Evolutionary conservation across 257 asterid genomes (phyloP).

Genomic region (Galeopsis tetrahit): DNA sequence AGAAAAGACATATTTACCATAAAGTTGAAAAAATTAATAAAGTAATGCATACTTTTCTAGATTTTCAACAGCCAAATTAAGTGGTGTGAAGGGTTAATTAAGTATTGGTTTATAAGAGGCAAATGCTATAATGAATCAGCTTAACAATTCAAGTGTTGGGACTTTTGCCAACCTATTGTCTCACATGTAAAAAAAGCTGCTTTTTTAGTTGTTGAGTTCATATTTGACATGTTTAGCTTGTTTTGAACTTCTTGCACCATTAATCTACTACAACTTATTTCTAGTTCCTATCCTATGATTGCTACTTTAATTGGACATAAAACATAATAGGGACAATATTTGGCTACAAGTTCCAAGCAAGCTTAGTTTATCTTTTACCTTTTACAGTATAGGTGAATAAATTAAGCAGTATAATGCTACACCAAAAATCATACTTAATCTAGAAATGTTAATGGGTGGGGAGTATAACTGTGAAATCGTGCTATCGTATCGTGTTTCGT

Average conservation of each 20-base stretch:
- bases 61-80: conserved; percentile 20
- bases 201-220: conserved; percentile 43
- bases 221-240: conserved; percentile 39
- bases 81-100: conserved; percentile 21
- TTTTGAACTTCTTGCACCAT: conserved; percentile 29
- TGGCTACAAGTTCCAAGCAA: conserved; percentile 1
- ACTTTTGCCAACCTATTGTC: conserved; percentile 47
- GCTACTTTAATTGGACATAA: conserved; percentile 14
- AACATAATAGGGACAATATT: conserved; percentile 28
- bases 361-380: background rate
- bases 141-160: conserved; percentile 34
- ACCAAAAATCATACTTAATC: too few relatives aligned
- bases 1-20: conserved; percentile 2
- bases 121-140: conserved; percentile 41
- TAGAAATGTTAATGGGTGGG: too few relatives aligned
- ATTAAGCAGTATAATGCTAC: too few relatives aligned
- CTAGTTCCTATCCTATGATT: conserved; percentile 11
- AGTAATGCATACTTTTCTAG: conserved; percentile 14
- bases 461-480: too few relatives aligned
- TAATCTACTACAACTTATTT: conserved; percentile 13
- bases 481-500: too few relatives aligned
- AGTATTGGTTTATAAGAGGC: conserved; percentile 19
- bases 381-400: background rate
- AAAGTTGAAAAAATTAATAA: background rate
- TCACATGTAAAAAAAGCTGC: conserved; percentile 37